Evolutionary conservation across 768 basidiomycete species (phyloP), one percentile per base, ranked within the genome.

Genomic region (Lactarius indigo): DNA sequence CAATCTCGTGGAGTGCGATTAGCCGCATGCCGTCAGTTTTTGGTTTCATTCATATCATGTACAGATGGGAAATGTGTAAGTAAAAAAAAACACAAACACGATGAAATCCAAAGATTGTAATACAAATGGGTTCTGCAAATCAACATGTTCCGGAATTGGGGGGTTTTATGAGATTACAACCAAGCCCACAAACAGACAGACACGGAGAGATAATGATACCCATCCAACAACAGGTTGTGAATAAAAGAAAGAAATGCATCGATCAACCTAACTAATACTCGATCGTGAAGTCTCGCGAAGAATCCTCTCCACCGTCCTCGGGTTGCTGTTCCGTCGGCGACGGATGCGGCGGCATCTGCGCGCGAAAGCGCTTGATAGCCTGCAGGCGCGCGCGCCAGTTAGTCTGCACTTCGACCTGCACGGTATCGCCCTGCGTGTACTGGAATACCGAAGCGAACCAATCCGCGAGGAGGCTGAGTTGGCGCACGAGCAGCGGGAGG

Each of bases 361-460:
- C 68, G 3, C 74, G 73, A 76, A 93, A 90, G 60, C 89, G 84
- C 67, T 88, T 85, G 72, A 98, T 94, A 1, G 88, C 82, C 72
- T 91, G 86, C 70, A 96, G 75, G 59, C 95, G 85, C 57, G 83
- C 80, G 70, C 91, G 84, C 95, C 95, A 98, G 72, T 94, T 95
- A 3, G 94, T 95, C 74, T 87, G 88, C 72, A 92, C 86, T 72
- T 96, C 94, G 20, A 88, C 82, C 33, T 83, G 84, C 65, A 77
- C 76, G 10, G 88, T 91, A 70, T 93, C 92, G 54, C 80, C 78
- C 67, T 88, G 83, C 9, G 93, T 95, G 65, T 84, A 80, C 62
- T 86, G 81, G 73, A 90, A 97, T 52, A 96, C 86, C 23, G 88
- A 87, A 2, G 93, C 89, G 74, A 96, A 94, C 86, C 95, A 91